phyloP scores from a whole-genome alignment of 768 basidiomycete genomes.

The Trichaptum fuscoviolaceum region DNA sequence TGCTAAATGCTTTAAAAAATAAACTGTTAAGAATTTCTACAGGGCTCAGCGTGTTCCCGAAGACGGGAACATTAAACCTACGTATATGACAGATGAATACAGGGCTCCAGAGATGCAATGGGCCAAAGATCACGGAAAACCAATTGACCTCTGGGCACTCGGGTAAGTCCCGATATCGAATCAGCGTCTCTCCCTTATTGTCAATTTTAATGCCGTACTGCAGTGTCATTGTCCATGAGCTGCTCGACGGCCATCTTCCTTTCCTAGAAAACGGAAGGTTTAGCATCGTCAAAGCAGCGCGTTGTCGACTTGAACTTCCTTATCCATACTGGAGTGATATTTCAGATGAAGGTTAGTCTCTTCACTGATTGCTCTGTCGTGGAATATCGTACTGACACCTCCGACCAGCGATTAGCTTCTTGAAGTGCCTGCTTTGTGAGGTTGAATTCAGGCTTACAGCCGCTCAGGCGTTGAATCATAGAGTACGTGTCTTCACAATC shows the following conservation, averaged over 20 bases:
- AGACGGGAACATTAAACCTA: conserved; percentile 63
- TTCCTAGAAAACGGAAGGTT: background rate
- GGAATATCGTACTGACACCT: background rate
- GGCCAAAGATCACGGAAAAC: conserved; percentile 79
- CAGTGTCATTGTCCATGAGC: background rate
- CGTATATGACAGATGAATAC: conserved; percentile 74
- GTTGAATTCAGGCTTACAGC: background rate
- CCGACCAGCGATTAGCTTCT: background rate
- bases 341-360: background rate
- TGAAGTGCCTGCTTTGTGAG: background rate
- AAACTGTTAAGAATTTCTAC: background rate
- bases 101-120: conserved; percentile 86
- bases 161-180: conserved; percentile 50
- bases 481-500: background rate
- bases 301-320: background rate
- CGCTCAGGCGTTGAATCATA: background rate
- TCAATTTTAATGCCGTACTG: background rate
- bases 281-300: background rate
- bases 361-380: background rate
- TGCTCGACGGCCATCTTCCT: background rate
- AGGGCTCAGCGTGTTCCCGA: conserved; percentile 77
- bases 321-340: background rate
- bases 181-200: background rate
- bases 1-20: background rate
- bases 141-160: conserved; percentile 91